phyloP scores from a whole-genome alignment of 148 eudicot species.

The Rhododendron ferrugineum region DNA sequence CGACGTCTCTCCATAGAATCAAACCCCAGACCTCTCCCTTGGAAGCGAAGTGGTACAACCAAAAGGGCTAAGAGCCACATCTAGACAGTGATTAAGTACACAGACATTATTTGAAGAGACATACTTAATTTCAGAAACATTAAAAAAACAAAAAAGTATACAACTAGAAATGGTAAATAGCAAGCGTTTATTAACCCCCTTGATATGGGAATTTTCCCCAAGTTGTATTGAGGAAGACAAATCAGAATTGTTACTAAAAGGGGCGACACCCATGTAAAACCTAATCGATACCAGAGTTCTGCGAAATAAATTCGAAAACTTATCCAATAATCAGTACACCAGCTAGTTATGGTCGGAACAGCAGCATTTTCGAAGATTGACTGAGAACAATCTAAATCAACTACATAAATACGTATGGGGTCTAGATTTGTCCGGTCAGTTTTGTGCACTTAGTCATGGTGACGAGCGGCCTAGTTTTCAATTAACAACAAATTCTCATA shows the following conservation, averaged over 20 bases:
- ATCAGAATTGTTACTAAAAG: no score
- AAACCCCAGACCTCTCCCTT: neutral
- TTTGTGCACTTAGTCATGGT: neutral
- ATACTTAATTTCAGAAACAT: no score
- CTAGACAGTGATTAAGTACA: neutral
- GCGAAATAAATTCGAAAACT: no score
- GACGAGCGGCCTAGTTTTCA: neutral
- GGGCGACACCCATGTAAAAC: no score
- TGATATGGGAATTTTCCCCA: no score
- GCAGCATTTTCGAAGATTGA: neutral
- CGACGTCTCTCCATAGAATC: no score
- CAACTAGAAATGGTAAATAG: neutral
- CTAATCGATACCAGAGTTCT: no score
- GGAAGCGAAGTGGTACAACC: no score
- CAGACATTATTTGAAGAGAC: neutral
- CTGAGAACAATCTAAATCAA: neutral
- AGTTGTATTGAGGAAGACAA: no score
- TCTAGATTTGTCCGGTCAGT: neutral
- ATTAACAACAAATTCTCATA: neutral
- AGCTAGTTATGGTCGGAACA: neutral
- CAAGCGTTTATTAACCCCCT: neutral
- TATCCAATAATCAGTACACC: neutral
- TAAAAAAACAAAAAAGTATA: no score
- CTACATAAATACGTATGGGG: neutral
- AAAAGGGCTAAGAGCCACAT: no score